Base-by-base conservation (phyloP, 225 moss, liverwort and hornwort species). In the Bryum argenteum region DNA sequence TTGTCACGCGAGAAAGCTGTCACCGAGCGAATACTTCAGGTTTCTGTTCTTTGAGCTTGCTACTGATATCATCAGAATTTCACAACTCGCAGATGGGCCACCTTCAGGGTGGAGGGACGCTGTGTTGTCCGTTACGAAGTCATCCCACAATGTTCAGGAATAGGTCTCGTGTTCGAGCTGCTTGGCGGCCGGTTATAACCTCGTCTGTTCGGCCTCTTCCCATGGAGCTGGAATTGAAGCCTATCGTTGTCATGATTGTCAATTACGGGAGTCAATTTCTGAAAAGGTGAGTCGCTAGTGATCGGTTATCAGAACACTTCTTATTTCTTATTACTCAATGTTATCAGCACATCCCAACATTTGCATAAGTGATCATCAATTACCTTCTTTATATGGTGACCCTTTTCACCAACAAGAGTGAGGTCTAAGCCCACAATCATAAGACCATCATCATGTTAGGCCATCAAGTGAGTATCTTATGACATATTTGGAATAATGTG, bases 81-180 rank as follows among this genome's bases (percentile, higher is more conserved):
- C 33, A 23, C 58, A 55, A 55, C 38, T 5, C 69, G 77, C 87
- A 87, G 87, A 71, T 58, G 45, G 74, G 81, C 47, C 79, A 77
- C 16, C 37, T 79, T 71, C 75, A 76, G 63, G 87, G 78, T 77
- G 81, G 79, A 75, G 84, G 79, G 69, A 38, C 65, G 19, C 70
- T 84, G 47, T 79, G 75, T 82, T 54, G 52, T 77, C 74, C 76
- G 56, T 57, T 81, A 71, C 72, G 87, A 82, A 71, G 58, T 76
- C 79, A 72, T 57, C 56, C 79, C 54, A 52, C 69, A 28, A 68
- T 54, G 28, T 71, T 72, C 24, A 76, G 69, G 65, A 61, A 69
- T 10, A 78, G 39, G 11, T 48, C 67, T 61, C 20, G 28, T 57
- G 66, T 77, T 75, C 71, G 77, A 75, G 57, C 71, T 71, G 42